Base-by-base conservation (phyloP, 1,284 basidiomycete genomes). In the Apiotrichum domesticum region DNA sequence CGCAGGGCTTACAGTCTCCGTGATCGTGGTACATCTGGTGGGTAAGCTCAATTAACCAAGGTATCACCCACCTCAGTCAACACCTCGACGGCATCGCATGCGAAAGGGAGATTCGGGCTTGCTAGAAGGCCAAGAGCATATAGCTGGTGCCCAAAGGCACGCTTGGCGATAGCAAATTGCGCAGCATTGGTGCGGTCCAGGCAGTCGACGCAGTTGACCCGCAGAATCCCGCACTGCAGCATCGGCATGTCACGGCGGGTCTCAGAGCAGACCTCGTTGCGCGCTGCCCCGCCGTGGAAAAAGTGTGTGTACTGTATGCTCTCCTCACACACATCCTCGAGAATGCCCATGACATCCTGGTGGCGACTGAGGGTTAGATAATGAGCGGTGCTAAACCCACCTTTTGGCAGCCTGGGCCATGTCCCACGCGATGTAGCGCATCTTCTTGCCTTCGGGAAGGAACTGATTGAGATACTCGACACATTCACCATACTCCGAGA, bases 141-240 rank as follows among this genome's bases (percentile, higher is more conserved):
- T 7, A 99, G 81, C 72, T 99, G 96, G 74, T 98, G 93, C 0
- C 92, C 94, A 11, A 99, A 80, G 0, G 90, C 95, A 11, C 90
- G 87, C 73, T 98, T 98, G 3, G 93, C 96, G 61, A 98, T 95
- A 0, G 97, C 92, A 69, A 98, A 98, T 70, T 98, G 95, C 0
- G 93, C 93, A 0, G 94, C 93, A 66, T 99, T 99, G 3, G 96
- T 99, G 4, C 93, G 85, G 72, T 98, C 96, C 7, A 99, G 80
- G 69, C 96, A 99, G 71, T 99, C 96, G 1, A 98, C 91, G 64
- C 90, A 96, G 67, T 96, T 96, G 0, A 85, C 90, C 7, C 92
- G 83, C 65, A 88, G 89, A 40, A 98, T 83, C 4, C 95, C 95
- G 52, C 88, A 90, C 75, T 99, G 96, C 11, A 98, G 76, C 1